These are phyloP conservation scores for Colletotrichum tofieldiae DNA, from an alignment of 2,329 filamentous ascomycete genomes.

Conservation along the genomic window DNA sequence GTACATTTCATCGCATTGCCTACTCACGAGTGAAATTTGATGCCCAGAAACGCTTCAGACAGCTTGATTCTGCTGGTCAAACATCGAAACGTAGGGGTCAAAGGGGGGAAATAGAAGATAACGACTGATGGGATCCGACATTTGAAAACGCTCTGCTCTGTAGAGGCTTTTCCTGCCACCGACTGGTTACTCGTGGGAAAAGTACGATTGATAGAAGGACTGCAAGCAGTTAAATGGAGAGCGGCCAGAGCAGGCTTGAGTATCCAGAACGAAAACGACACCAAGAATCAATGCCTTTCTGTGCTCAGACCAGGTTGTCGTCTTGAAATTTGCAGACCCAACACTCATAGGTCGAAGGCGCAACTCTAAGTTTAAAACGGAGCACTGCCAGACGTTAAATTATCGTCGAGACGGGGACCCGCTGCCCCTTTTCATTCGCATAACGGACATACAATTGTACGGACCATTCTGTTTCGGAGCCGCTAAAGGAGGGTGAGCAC, in stretches of 20 bases:
- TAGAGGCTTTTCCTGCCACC: no score
- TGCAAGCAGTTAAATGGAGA: no score
- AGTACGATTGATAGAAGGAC: not conserved
- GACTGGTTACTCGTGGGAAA: not conserved
- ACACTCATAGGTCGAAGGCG: not conserved
- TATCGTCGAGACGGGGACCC: not conserved
- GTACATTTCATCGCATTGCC: no score
- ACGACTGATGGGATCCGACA: no score
- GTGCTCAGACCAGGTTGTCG: not conserved
- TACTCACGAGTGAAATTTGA: no score
- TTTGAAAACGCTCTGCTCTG: no score
- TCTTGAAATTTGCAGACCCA: no score
- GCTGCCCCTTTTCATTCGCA: not conserved
- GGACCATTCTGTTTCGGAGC: not conserved
- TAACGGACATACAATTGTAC: not conserved
- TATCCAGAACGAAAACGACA: not conserved
- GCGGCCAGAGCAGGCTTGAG: not conserved
- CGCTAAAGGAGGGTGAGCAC: not conserved
- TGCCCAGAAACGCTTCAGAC: no score
- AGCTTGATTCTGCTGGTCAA: no score
- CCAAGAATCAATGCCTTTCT: not conserved
- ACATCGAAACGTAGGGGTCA: no score
- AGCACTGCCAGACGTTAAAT: not conserved
- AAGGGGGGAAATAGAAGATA: no score
- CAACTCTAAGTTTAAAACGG: not conserved